Evolutionary conservation across 805 yeast species (phyloP).

Genomic region (Ogataea philodendri): DNA sequence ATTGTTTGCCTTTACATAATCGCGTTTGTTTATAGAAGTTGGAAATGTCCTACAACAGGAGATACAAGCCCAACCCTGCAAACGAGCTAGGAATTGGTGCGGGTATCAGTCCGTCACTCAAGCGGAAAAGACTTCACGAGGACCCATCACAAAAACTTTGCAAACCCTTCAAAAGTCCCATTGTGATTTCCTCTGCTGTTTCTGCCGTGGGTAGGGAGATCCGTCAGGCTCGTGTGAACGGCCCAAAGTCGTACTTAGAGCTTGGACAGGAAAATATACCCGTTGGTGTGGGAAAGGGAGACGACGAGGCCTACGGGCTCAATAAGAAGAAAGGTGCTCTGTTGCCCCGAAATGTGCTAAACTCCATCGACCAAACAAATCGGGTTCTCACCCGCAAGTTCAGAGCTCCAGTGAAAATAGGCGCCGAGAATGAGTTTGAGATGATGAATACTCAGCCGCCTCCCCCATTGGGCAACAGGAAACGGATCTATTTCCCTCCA

Average conservation of each 20-base stretch:
- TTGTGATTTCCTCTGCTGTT: constrained; percentile 28
- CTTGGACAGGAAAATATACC: constrained; percentile 29
- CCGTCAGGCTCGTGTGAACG: constrained; percentile 31
- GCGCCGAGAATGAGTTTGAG: constrained; percentile 34
- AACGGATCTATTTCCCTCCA: constrained; percentile 70
- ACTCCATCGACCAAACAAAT: constrained; percentile 41
- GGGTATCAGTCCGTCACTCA: constrained; percentile 54
- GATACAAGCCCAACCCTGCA: constrained; percentile 16
- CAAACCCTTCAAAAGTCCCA: constrained; percentile 70
- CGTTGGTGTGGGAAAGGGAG: constrained; percentile 36
- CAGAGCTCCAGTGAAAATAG: constrained; percentile 55
- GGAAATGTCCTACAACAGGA: constrained; percentile 7
- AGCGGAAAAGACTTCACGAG: constrained; percentile 53
- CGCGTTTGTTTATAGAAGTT: constrained; percentile 7
- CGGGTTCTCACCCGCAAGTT: constrained; percentile 48
- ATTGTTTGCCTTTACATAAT: constrained; percentile 4
- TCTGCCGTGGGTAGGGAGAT: constrained; percentile 12
- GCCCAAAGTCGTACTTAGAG: constrained; percentile 42
- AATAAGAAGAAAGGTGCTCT: constrained; percentile 56
- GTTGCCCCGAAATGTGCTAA: constrained; percentile 50
- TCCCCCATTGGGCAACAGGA: constrained; percentile 82
- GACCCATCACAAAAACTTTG: constrained; percentile 53
- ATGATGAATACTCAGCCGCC: constrained; percentile 43
- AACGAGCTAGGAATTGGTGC: constrained; percentile 67
- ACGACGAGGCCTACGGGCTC: constrained; percentile 29